Base-by-base conservation (phyloP, 345 rosid species). In the Kandelia obovata region DNA sequence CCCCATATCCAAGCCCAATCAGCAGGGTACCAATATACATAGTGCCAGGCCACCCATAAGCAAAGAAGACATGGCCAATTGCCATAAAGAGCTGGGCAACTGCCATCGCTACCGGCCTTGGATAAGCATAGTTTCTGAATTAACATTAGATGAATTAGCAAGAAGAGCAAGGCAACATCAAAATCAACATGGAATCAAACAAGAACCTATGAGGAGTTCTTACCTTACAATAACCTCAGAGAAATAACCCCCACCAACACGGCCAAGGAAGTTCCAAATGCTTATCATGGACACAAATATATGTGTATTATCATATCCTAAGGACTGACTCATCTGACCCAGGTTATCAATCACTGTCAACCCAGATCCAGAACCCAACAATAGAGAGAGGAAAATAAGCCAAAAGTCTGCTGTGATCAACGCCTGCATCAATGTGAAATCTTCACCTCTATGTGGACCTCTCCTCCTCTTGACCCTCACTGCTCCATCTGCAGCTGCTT, bases 231-330 rank as follows among this genome's bases (percentile, higher is more conserved):
- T 77, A 61, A 89, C 75, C 87, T 96, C 98, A 15, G 99, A 96
- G 77, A 92, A 90, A 80, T 87, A 96, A 71, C 99, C 99, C 4
- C 99, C 98, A 1, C 97, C 96, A 52, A 96, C 71, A 2, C 98
- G 95, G 53, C 99, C 98, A 65, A 96, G 96, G 75, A 96, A 96
- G 82, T 92, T 96, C 98, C 98, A 96, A 71, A 96, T 88, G 79
- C 99, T 96, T 75, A 96, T 89, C 97, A 96, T 83, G 71, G 97
- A 96, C 61, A 92, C 97, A 76, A 89, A 89, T 67, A 92, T 87
- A 70, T 90, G 98, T 28, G 92, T 66, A 77, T 90, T 90, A 73
- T 90, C 77, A 65, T 89, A 89, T 20, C 98, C 92, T 19, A 92
- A 82, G 73, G 99, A 96, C 69, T 90, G 90, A 78, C 97, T 89